Evolutionary conservation across 257 asterid species (phyloP).

Genomic region (Fraxinus cuspidata): DNA sequence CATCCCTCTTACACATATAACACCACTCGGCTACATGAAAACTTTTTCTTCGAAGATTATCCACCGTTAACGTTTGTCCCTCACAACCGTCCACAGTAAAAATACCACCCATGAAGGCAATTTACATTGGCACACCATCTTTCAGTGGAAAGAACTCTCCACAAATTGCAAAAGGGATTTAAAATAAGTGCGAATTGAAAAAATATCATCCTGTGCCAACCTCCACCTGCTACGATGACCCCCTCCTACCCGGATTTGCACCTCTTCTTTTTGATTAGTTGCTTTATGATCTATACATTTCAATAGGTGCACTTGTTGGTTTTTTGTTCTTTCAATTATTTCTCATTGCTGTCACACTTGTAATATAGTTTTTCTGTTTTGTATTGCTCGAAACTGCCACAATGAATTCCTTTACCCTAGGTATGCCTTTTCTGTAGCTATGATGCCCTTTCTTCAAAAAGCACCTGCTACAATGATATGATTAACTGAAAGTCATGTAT

Average conservation of each 20-base stretch:
- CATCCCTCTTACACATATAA: no score
- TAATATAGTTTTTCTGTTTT: conserved; percentile 10
- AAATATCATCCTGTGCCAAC: no score
- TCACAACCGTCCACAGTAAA: no score
- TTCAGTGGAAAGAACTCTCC: no score
- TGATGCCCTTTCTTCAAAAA: background rate
- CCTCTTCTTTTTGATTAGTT: background rate
- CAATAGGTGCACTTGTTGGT: background rate
- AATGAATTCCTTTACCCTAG: background rate
- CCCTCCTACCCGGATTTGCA: background rate
- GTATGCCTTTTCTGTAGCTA: conserved; percentile 5
- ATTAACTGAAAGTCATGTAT: background rate
- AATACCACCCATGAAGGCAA: no score
- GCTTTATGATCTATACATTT: background rate
- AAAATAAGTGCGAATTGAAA: no score
- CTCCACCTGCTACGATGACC: no score
- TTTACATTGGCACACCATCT: no score
- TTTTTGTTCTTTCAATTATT: conserved; percentile 7
- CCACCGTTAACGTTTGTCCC: no score
- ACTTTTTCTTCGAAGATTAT: no score
- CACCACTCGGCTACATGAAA: no score
- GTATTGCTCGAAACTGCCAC: conserved; percentile 11
- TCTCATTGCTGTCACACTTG: conserved; percentile 12
- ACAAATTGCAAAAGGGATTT: no score
- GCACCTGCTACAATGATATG: background rate